Conservation (phyloP, 257 asterid species). For the Paraleonurus japonicus region DNA sequence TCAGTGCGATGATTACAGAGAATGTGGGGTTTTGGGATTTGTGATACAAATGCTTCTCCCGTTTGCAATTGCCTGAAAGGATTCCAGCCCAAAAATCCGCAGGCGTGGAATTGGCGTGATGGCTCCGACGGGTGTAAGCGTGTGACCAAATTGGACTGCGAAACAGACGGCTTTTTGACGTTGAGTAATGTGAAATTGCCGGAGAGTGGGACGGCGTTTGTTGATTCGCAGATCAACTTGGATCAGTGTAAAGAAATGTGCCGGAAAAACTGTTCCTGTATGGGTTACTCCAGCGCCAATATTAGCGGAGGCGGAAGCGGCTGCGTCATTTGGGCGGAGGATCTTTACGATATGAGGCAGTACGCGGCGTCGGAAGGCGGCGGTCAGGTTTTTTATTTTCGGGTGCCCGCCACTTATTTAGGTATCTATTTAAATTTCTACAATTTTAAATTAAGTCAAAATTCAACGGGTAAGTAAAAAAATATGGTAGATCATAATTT, state of each 20-base stretch:
- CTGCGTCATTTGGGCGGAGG: constrained; percentile 69
- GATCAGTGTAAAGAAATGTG: constrained; percentile 57
- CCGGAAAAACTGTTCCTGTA: constrained; percentile 60
- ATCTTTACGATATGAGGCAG: constrained; percentile 78
- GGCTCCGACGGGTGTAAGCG: constrained; percentile 82
- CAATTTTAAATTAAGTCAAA: background rate
- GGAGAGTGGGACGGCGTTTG: constrained; percentile 53
- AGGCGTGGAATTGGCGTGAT: constrained; percentile 73
- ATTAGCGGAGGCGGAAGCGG: constrained; percentile 58
- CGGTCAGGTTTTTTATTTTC: constrained; percentile 67
- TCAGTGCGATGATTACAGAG: constrained; percentile 70
- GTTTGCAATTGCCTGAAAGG: constrained; percentile 67
- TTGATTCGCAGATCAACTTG: constrained; percentile 41
- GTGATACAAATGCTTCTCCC: constrained; percentile 73
- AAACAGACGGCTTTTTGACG: constrained; percentile 45
- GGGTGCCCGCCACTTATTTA: constrained; percentile 61
- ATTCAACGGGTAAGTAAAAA: background rate
- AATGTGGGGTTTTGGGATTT: constrained; percentile 71
- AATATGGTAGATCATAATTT: too few relatives aligned
- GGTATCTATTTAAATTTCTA: too few relatives aligned
- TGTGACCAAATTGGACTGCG: constrained; percentile 42
- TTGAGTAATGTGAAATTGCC: constrained; percentile 70
- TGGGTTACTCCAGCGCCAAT: constrained; percentile 56
- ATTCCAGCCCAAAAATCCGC: constrained; percentile 53
- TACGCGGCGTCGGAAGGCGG: constrained; percentile 77